Evolutionary conservation across 768 basidiomycete species (phyloP), one percentile per base, ranked within the genome.

Genomic region (Collybia mongolica): DNA sequence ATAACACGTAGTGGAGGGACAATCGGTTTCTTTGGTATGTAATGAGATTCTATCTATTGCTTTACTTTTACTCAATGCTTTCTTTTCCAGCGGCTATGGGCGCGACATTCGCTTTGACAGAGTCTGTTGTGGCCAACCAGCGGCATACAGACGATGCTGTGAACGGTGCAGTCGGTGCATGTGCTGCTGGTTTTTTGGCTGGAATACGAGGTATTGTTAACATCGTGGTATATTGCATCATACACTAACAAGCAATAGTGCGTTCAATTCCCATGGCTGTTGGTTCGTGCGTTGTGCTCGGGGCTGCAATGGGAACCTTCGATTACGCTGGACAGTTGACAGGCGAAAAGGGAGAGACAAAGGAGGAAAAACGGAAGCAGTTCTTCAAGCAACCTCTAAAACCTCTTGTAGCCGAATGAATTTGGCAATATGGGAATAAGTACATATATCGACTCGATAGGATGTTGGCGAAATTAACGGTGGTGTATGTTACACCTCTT

Each of bases 181-280:
- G 93, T 71, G 93, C 93, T 42, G 93, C 93, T 45, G 94, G 94
- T 40, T 93, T 96, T 71, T 71, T 96, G 54, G 91, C 91, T 24
- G 94, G 94, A 46, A 69, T 95, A 49, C 80, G 90, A 74, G 79
- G 91, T 93, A 60, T 14, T 6, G 7, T 32, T 32, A 32, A 6
- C 4, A 11, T 9, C 32, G 7, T 2, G 7, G 14, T 9, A 32
- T 12, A 6, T 11, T 32, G 3, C 14, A 14, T 12, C 32, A 3
- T 3, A 9, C 9, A 12, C 14, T 32, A 12, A 32, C 32, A 32
- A 32, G 11, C 59, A 17, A 19, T 47, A 95, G 93, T 83, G 46
- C 87, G 89, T 53, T 97, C 93, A 26, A 60, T 96, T 57, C 93
- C 93, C 5, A 73, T 86, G 62, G 93, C 89, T 24, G 59, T 93